These are phyloP conservation scores for Monascus purpureus DNA, from an alignment of 495 filamentous ascomycete genomes.

Conservation along the genomic window DNA sequence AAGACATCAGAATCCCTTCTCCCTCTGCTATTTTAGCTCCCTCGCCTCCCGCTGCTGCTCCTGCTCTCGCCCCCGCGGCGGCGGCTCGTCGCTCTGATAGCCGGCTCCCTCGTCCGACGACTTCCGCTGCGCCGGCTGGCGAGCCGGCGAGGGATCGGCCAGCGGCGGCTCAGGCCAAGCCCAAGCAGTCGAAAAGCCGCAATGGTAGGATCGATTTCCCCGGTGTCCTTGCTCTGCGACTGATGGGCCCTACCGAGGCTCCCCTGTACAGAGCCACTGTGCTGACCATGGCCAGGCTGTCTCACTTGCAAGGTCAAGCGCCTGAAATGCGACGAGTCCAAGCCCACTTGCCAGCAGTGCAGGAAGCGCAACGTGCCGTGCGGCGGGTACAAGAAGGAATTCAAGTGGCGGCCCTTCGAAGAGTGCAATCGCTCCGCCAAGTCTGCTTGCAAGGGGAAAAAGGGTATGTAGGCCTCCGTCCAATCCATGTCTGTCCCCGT, in stretches of 20 bases:
- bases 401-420: slow-evolving; percentile 73
- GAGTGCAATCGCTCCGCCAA: slow-evolving; percentile 47
- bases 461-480: slow-evolving; percentile 33
- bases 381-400: slow-evolving; percentile 71
- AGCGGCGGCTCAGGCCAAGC: no score
- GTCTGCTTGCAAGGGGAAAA: slow-evolving; percentile 29
- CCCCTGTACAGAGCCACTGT: no score
- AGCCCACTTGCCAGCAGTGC: slow-evolving; percentile 64
- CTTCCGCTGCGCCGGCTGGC: no score
- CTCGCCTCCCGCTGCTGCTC: slow-evolving; percentile 26
- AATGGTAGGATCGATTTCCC: slow-evolving; percentile 45
- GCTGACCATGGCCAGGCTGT: slow-evolving; percentile 63
- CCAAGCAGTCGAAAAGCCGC: slow-evolving; percentile 72
- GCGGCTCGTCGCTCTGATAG: slow-evolving; percentile 17
- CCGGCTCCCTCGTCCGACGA: slow-evolving; percentile 14
- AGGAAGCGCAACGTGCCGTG: slow-evolving; percentile 54
- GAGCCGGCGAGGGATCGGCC: no score
- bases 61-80: no score
- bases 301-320: slow-evolving; percentile 71
- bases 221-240: no score
- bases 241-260: no score
- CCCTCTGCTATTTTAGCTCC: slow-evolving; percentile 45
- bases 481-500: no score
- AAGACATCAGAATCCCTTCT: slow-evolving; percentile 49
- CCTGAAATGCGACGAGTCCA: slow-evolving; percentile 70